phyloP scores from a whole-genome alignment of 176 grass and related monocot genomes.

The maize (Zea mays) region Zm-B73-REFERENCE-NAM-5.0 NC_050103.1:143243501-143244000 shows the following conservation, averaged over 20 bases:
- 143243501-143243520: constrained; percentile 45
- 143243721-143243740: constrained; percentile 53
- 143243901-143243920: constrained; percentile 19
- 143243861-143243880: constrained; percentile 24
- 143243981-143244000: constrained; percentile 41
- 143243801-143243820: neutral
- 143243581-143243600: neutral
- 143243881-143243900: neutral
- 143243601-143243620: constrained; percentile 8
- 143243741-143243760: constrained; percentile 12
- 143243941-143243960: too few relatives aligned
- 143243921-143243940: neutral
- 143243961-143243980: constrained; percentile 15
- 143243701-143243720: neutral
- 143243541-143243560: constrained; percentile 34
- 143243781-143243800: constrained; percentile 40
- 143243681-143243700: constrained; percentile 26
- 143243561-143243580: neutral
- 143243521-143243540: constrained; percentile 38
- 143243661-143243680: constrained; percentile 19
- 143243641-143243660: neutral
- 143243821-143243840: constrained; percentile 10
- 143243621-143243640: neutral
- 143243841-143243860: constrained; percentile 26
- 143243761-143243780: constrained; percentile 37